phyloP scores from a whole-genome alignment of 345 rosid genomes.

The Cardamine resedifolia region DNA sequence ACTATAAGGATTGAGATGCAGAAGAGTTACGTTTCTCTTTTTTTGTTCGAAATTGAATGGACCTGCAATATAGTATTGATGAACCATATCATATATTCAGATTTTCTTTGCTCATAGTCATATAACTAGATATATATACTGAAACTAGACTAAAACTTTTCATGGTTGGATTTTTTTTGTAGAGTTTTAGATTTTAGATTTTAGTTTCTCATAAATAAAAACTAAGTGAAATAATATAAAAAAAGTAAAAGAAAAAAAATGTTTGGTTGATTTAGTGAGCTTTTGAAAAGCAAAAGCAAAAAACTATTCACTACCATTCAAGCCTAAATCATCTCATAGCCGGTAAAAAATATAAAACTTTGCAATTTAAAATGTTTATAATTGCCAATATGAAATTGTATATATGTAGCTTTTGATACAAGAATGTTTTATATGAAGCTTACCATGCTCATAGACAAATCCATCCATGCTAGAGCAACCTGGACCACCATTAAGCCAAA shows the following conservation, averaged over 20 bases:
- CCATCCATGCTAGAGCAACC: constrained; percentile 98
- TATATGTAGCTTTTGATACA: neutral
- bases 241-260: neutral
- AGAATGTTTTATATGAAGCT: neutral
- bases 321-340: neutral
- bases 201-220: neutral
- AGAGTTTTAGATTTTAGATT: neutral
- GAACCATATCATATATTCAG: neutral
- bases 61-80: constrained; percentile 48
- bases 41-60: constrained; percentile 75
- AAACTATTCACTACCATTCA: neutral
- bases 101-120: neutral
- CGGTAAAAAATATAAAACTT: neutral
- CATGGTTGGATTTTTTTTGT: neutral
- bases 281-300: neutral
- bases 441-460: constrained; percentile 85
- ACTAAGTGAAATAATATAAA: neutral
- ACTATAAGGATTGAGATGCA: constrained; percentile 76
- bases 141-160: neutral
- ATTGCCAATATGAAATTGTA: neutral
- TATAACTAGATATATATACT: neutral
- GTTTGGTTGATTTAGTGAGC: neutral
- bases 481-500: constrained; percentile 98
- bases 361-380: neutral
- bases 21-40: constrained; percentile 40